Evolutionary conservation across 2,329 filamentous ascomycete genomes (phyloP), one percentile per base, ranked within the genome.

Genomic region (Cladorrhinum sp.): DNA sequence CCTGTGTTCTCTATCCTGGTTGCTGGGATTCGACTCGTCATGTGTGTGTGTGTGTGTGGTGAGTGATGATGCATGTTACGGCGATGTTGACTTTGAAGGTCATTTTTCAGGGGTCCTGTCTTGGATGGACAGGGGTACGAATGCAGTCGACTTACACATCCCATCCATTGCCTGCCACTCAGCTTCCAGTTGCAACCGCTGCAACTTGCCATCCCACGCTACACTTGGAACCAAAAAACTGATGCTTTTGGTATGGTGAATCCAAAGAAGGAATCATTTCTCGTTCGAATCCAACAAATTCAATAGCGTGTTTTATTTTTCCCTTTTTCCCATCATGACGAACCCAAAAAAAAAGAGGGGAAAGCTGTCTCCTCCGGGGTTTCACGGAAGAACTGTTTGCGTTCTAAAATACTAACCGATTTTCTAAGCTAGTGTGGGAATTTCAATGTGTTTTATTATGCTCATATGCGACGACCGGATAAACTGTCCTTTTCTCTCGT

Each of bases 11-110:
- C 38, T 49, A 49, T 22, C 53, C 53, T 48, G 53, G 53, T 49
- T 56, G 18, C 53, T 49, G 53, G 53, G 53, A 29, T 56, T 38
- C 16, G n/a, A n/a, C n/a, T n/a, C n/a, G n/a, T n/a, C n/a, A n/a
- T n/a, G n/a, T n/a, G n/a, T n/a, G n/a, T n/a, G n/a, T n/a, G n/a
- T n/a, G n/a, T n/a, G n/a, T n/a, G n/a, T n/a, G 18, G 12, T 49
- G 16, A 18, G 18, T 56, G 38, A 22, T 49, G 10, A 45, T 45
- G 41, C n/a, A 18, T 7, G 16, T 8, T 12, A 13, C 41, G 41
- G 41, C 18, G 41, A 45, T 45, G 41, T 45, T 45, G 41, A 20
- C n/a, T 18, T 45, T 7, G 41, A 5, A 13, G 52, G 29, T 54
- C 23, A 9, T 54, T 7, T n/a, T 54, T 54, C 51, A 38, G 36